Evolutionary conservation across 306 rosid species (phyloP).

Genomic region (Trifolium repens): DNA sequence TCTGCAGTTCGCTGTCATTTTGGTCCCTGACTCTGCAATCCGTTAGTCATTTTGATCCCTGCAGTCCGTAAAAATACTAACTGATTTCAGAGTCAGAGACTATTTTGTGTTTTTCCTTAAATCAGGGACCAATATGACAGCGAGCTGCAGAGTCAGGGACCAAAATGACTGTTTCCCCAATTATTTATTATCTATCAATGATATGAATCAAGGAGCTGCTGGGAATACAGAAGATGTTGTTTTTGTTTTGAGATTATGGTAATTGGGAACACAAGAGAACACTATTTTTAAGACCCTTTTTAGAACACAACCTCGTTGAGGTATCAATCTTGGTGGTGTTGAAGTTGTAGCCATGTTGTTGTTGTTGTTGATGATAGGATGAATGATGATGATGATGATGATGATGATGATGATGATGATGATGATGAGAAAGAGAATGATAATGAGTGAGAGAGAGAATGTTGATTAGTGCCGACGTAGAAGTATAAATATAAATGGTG

Average conservation of each 20-base stretch:
- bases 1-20: too few relatives aligned
- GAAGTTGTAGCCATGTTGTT: conserved; percentile 22
- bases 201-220: neutral
- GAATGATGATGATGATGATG: too few relatives aligned
- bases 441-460: neutral
- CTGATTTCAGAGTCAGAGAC: too few relatives aligned
- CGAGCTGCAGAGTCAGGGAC: too few relatives aligned
- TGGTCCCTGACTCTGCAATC: too few relatives aligned
- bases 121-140: too few relatives aligned
- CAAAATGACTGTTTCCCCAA: neutral
- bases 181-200: neutral
- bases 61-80: too few relatives aligned
- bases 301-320: conserved; percentile 38
- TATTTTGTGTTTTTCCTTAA: too few relatives aligned
- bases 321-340: conserved; percentile 32
- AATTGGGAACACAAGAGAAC: neutral
- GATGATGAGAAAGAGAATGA: neutral
- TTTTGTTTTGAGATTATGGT: neutral
- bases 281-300: conserved; percentile 37
- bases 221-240: neutral
- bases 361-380: neutral
- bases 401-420: neutral
- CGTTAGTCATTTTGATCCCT: too few relatives aligned
- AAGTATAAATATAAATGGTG: neutral
- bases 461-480: conserved; percentile 41